Percentiles rank a stretch among this genome's conserved stretches.
Conservation (phyloP, 176 grass and related monocot species). For the Ensete glaucum region DNA sequence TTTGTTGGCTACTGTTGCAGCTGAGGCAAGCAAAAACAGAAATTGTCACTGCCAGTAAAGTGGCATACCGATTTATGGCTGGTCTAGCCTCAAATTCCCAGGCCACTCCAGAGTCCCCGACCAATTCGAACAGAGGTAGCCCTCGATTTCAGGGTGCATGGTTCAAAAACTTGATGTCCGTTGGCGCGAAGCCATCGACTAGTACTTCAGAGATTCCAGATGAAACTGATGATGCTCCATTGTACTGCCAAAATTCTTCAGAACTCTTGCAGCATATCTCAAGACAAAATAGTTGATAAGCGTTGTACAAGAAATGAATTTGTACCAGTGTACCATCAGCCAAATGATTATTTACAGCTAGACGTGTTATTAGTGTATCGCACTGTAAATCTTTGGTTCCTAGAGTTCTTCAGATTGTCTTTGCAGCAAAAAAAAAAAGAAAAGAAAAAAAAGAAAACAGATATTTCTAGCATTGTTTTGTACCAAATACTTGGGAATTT, state of each 20-base stretch:
- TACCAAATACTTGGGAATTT: no score
- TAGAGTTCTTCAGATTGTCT: neutral
- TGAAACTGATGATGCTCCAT: constrained; percentile 30
- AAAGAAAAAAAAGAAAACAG: no score
- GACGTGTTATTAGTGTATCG: constrained; percentile 15
- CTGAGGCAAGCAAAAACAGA: constrained; percentile 94
- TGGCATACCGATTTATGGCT: constrained; percentile 94
- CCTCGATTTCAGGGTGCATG: constrained; percentile 60
- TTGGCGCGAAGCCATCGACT: constrained; percentile 57
- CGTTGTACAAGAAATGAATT: constrained; percentile 15
- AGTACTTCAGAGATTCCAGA: constrained; percentile 38
- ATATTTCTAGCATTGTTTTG: neutral
- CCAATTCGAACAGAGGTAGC: constrained; percentile 40
- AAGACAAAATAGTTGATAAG: constrained; percentile 15
- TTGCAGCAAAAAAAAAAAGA: neutral
- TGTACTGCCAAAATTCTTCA: constrained; percentile 32
- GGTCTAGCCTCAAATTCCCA: constrained; percentile 64
- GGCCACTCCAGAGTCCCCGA: constrained; percentile 34
- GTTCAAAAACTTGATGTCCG: constrained; percentile 72
- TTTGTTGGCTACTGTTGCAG: constrained; percentile 30
- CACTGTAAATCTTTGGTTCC: constrained; percentile 2
- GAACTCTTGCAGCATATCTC: constrained; percentile 28
- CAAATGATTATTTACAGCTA: constrained; percentile 13
- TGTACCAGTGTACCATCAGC: constrained; percentile 32
- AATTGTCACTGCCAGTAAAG: constrained; percentile 85